Conservation (phyloP, 2,329 filamentous ascomycete species). For the Parascedosporium putredinis region DNA sequence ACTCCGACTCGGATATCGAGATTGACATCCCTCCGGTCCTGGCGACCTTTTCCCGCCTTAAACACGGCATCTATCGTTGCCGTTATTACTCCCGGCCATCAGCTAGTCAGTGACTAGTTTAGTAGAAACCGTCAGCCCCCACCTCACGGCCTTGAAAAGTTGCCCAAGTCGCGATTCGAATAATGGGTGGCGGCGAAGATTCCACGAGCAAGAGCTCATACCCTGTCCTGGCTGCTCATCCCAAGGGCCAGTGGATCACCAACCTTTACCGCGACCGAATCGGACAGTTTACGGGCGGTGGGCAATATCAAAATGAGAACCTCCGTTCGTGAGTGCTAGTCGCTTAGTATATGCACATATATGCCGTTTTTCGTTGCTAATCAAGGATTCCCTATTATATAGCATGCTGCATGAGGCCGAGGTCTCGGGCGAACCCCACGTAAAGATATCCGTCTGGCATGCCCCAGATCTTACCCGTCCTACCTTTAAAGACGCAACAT, state of each 20-base stretch:
- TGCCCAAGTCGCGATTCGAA: too few species aligned
- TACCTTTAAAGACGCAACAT: slow-evolving; percentile 73
- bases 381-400: neutral
- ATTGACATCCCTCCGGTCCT: too few species aligned
- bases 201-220: slow-evolving; percentile 37
- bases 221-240: slow-evolving; percentile 38
- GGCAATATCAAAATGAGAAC: slow-evolving; percentile 69
- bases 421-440: slow-evolving; percentile 58
- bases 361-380: neutral
- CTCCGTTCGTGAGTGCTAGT: slow-evolving; percentile 51
- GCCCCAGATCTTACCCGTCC: slow-evolving; percentile 71
- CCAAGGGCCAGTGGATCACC: slow-evolving; percentile 69
- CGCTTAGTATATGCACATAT: neutral
- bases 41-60: too few species aligned
- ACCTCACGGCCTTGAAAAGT: too few species aligned
- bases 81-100: too few species aligned
- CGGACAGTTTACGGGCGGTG: slow-evolving; percentile 64
- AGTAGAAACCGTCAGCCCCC: too few species aligned
- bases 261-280: slow-evolving; percentile 80
- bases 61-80: too few species aligned
- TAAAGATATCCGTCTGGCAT: slow-evolving; percentile 79
- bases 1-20: too few species aligned
- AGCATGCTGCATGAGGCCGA: slow-evolving; percentile 64
- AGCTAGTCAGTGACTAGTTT: too few species aligned
- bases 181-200: slow-evolving; percentile 41